Percentiles rank a stretch among this genome's conserved stretches.
phyloP scores from a whole-genome alignment of 495 filamentous ascomycete genomes.

The Thozetella sp. region DNA sequence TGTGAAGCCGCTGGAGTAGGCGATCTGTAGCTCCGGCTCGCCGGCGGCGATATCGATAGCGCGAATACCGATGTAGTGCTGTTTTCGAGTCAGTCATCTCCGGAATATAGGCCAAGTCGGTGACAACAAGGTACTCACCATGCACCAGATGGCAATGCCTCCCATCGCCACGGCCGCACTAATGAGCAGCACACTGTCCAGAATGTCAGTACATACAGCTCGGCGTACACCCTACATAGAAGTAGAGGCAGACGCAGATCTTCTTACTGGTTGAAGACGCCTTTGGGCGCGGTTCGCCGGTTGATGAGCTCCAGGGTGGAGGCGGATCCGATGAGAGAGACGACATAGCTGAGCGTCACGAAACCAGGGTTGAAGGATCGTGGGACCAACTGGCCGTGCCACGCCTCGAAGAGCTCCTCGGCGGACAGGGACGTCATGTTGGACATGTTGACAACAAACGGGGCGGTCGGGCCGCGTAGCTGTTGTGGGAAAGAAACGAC shows the following conservation, averaged over 20 bases:
- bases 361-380: conserved; percentile 62
- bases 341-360: conserved; percentile 74
- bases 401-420: background rate
- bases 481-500: background rate
- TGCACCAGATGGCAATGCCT: conserved; percentile 72
- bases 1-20: conserved; percentile 74
- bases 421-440: too few species aligned
- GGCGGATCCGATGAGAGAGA: conserved; percentile 75
- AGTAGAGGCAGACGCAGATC: background rate
- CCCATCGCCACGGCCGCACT: conserved; percentile 79
- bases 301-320: conserved; percentile 85
- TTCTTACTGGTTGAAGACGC: conserved; percentile 70
- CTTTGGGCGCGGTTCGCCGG: conserved; percentile 66
- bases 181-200: conserved; percentile 66
- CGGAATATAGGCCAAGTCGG: background rate
- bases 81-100: conserved; percentile 8
- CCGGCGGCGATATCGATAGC: conserved; percentile 72
- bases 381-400: conserved; percentile 41
- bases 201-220: conserved; percentile 8
- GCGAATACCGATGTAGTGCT: conserved; percentile 83
- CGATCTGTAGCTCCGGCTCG: conserved; percentile 62
- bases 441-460: background rate
- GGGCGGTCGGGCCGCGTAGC: background rate
- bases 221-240: background rate
- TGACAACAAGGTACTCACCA: conserved; percentile 29